Conservation (phyloP, 805 yeast species). For the Ogataea dorogensis region DNA sequence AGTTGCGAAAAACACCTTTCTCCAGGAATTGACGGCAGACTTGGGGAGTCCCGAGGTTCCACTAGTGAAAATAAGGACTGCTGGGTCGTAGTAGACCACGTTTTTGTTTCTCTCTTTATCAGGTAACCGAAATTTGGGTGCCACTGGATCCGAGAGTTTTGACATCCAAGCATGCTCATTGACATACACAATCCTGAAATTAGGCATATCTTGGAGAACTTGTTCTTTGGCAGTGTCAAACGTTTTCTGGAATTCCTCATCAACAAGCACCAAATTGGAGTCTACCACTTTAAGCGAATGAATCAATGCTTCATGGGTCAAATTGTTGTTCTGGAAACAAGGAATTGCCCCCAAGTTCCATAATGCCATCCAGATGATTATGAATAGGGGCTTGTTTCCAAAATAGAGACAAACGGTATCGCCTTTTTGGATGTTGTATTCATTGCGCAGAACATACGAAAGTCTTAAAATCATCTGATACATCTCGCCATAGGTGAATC, state of each 20-base stretch:
- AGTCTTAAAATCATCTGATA: slow-evolving; percentile 64
- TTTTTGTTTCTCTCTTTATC: slow-evolving; percentile 57
- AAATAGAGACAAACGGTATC: slow-evolving; percentile 74
- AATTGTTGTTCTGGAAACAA: slow-evolving; percentile 81
- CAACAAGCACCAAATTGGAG: slow-evolving; percentile 65
- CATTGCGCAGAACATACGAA: slow-evolving; percentile 59
- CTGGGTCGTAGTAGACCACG: slow-evolving; percentile 59
- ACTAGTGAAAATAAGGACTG: slow-evolving; percentile 79
- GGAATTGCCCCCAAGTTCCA: slow-evolving; percentile 94
- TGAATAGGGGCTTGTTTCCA: slow-evolving; percentile 79
- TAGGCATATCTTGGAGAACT: slow-evolving; percentile 37
- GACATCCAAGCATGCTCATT: slow-evolving; percentile 20
- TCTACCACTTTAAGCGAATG: slow-evolving; percentile 78
- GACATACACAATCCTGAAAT: slow-evolving; percentile 19
- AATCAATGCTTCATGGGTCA: slow-evolving; percentile 66
- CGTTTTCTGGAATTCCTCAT: slow-evolving; percentile 52
- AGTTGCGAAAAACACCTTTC: slow-evolving; percentile 73
- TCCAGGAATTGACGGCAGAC: slow-evolving; percentile 91
- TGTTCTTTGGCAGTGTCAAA: slow-evolving; percentile 43
- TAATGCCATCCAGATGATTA: slow-evolving; percentile 77
- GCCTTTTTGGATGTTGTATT: slow-evolving; percentile 62
- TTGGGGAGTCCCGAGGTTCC: slow-evolving; percentile 96
- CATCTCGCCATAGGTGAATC: slow-evolving; percentile 65
- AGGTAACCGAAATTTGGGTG: slow-evolving; percentile 53
- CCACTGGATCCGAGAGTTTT: slow-evolving; percentile 22